Conservation (phyloP, 2,329 filamentous ascomycete genomes). For the Cucurbitaria berberidis region DNA sequence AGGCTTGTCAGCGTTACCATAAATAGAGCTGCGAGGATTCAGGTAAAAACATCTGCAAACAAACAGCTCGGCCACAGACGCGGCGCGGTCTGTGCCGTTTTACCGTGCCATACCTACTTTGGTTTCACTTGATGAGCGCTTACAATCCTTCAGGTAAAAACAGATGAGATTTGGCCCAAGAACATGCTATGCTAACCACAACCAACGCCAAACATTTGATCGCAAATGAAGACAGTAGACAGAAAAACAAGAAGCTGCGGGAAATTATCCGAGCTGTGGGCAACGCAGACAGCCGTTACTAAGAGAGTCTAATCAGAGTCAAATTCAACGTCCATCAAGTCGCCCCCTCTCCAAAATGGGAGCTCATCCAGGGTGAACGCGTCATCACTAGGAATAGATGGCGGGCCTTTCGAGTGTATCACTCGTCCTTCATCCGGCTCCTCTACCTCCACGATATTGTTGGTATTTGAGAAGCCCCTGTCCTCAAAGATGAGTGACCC, state of each 20-base stretch:
- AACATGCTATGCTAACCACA: constrained; percentile 12
- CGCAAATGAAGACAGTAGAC: not conserved
- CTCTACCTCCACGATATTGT: constrained; percentile 47
- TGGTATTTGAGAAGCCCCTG: constrained; percentile 44
- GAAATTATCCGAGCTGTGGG: constrained; percentile 1
- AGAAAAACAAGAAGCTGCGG: not conserved
- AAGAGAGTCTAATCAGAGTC: constrained; percentile 28
- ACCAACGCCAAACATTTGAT: constrained; percentile 16
- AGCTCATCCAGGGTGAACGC: constrained; percentile 47
- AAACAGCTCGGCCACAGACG: not conserved
- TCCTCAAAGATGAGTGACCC: constrained; percentile 49
- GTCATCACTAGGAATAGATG: constrained; percentile 48
- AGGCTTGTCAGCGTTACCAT: constrained; percentile 33
- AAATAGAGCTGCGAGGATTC: constrained; percentile 25
- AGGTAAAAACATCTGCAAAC: constrained; percentile 6
- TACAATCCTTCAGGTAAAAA: constrained; percentile 12
- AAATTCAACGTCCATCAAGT: constrained; percentile 34
- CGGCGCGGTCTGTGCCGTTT: not conserved
- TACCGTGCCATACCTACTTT: not conserved
- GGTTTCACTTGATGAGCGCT: constrained; percentile 1
- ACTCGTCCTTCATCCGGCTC: constrained; percentile 44
- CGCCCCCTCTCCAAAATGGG: constrained; percentile 45
- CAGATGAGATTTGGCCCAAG: constrained; percentile 14
- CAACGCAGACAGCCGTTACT: not conserved
- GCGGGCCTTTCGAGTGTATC: constrained; percentile 40